Evolutionary conservation across 2,329 filamentous ascomycete genomes (phyloP).

Genomic region (Mycosphaerella sp.): DNA sequence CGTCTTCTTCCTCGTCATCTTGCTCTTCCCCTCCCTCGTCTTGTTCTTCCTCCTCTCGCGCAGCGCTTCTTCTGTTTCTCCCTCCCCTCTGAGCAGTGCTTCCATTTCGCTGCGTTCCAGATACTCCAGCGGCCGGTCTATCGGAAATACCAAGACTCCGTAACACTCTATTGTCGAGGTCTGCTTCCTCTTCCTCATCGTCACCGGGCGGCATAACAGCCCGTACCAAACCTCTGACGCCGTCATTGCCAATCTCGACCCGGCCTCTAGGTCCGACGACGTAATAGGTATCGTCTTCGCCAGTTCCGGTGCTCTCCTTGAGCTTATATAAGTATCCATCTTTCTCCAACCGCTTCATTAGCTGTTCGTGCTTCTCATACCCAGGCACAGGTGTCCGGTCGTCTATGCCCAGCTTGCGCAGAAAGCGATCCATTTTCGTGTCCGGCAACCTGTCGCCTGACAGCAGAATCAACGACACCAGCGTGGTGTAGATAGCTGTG

Average conservation of each 20-base stretch:
- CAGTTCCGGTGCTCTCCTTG: conserved; percentile 57
- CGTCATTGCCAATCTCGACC: conserved; percentile 73
- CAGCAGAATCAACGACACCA: conserved; percentile 71
- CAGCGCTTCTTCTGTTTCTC: conserved; percentile 4
- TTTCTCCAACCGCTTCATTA: conserved; percentile 67
- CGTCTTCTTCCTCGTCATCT: conserved; percentile 15
- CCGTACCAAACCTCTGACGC: conserved; percentile 63
- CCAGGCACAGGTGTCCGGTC: conserved; percentile 56
- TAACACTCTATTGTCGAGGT: conserved; percentile 32
- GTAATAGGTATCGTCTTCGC: conserved; percentile 74
- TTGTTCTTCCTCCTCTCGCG: conserved; percentile 9
- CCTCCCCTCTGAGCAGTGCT: conserved; percentile 1
- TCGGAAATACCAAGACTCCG: conserved; percentile 32
- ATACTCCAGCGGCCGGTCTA: background rate
- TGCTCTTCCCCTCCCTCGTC: conserved; percentile 15
- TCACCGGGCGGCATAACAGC: conserved; percentile 43
- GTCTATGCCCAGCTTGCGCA: conserved; percentile 69
- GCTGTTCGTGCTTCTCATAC: conserved; percentile 63
- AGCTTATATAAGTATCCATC: conserved; percentile 78
- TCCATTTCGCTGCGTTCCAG: conserved; percentile 4
- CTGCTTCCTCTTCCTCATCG: conserved; percentile 24
- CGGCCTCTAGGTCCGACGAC: conserved; percentile 78
- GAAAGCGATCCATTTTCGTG: conserved; percentile 67
- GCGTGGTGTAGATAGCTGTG: conserved; percentile 69
- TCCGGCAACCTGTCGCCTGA: conserved; percentile 67